These are phyloP conservation scores for Beauveria scarabaeidicola DNA, from an alignment of 2,329 filamentous ascomycete species.

Conservation along the genomic window DNA sequence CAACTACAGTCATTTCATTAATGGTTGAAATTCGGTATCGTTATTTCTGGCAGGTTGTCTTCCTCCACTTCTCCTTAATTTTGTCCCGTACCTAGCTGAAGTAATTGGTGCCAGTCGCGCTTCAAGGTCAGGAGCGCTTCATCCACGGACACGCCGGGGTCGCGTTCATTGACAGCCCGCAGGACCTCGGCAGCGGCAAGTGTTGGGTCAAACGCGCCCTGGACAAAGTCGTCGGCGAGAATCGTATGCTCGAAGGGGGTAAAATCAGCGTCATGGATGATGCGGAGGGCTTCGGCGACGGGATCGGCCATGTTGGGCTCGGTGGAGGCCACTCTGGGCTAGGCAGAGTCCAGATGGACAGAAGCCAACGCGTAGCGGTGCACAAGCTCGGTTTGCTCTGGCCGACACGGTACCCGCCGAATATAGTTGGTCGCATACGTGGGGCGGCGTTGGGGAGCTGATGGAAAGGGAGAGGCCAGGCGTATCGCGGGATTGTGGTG, in stretches of 20 bases:
- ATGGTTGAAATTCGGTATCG: not conserved
- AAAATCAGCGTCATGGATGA: not conserved
- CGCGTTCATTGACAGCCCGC: not conserved
- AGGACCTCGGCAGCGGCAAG: not conserved
- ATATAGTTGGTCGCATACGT: not conserved
- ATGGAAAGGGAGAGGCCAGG: too few species aligned
- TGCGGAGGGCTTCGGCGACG: not conserved
- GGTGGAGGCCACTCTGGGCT: not conserved
- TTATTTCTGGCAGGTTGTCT: not conserved
- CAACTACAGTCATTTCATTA: not conserved
- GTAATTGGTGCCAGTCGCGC: not conserved
- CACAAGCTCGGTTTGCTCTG: too few species aligned
- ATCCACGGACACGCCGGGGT: not conserved
- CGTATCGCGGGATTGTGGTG: too few species aligned
- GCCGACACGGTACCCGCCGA: not conserved
- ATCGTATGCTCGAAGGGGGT: not conserved
- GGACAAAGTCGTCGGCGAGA: not conserved
- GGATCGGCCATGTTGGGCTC: not conserved
- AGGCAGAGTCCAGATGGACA: not conserved
- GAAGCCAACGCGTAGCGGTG: too few species aligned
- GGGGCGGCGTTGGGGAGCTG: not conserved
- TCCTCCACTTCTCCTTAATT: not conserved
- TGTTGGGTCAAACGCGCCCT: not conserved
- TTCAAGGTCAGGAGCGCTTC: not conserved
- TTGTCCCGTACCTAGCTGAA: not conserved